phyloP scores from a whole-genome alignment of 768 basidiomycete genomes.

The Boletus pseudo-olivaceus region DNA sequence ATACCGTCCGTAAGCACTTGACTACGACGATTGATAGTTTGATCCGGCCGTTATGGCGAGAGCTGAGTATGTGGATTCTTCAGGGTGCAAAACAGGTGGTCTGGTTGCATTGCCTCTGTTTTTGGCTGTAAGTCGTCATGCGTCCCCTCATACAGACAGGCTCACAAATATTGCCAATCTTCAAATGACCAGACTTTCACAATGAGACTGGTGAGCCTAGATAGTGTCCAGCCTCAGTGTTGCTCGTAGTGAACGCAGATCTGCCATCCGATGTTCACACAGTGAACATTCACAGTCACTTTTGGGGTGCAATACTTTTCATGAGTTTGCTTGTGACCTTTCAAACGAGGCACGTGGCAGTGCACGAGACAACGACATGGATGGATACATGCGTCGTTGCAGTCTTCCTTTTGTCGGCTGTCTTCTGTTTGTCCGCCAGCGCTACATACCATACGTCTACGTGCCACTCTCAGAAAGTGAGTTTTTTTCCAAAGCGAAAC shows the following conservation, averaged over 20 bases:
- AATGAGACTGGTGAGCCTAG: constrained; percentile 63
- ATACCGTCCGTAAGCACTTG: constrained; percentile 56
- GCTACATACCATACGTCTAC: constrained; percentile 69
- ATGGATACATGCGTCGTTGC: constrained; percentile 55
- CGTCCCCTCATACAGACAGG: constrained; percentile 7
- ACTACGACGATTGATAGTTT: constrained; percentile 1
- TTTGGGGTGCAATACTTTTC: constrained; percentile 67
- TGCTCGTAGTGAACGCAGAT: constrained; percentile 1
- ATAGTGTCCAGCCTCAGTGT: neutral
- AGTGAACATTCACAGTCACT: constrained; percentile 88
- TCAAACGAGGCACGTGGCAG: constrained; percentile 46
- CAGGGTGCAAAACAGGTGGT: constrained; percentile 61
- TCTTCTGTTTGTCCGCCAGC: constrained; percentile 70
- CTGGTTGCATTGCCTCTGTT: constrained; percentile 58
- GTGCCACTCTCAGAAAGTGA: constrained; percentile 70
- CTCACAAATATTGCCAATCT: constrained; percentile 17
- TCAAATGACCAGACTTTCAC: constrained; percentile 54
- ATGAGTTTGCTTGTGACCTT: constrained; percentile 52
- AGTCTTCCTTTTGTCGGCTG: constrained; percentile 66
- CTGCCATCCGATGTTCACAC: constrained; percentile 11
- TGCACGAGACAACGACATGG: constrained; percentile 56
- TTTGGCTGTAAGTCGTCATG: constrained; percentile 55
- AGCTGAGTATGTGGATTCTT: constrained; percentile 3
- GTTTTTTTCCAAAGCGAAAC: constrained; percentile 10
- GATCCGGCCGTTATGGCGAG: neutral